Percentiles rank a stretch among this genome's conserved stretches.
Evolutionary conservation across 495 filamentous ascomycete genomes (phyloP).

Genomic region (Viridothelium virens): DNA sequence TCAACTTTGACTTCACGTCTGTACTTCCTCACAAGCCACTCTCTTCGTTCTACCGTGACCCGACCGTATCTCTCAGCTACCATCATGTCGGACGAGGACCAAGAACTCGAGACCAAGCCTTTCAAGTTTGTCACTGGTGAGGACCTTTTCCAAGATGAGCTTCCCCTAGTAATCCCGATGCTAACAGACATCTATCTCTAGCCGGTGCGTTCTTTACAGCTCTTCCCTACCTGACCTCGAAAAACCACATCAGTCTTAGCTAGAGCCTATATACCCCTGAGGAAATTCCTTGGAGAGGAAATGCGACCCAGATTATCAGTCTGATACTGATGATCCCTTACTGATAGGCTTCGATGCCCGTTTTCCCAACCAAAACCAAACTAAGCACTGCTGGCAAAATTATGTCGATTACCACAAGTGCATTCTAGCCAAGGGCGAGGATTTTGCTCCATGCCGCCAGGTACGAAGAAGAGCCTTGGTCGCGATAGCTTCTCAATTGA

Average conservation of each 20-base stretch:
- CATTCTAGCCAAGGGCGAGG: conserved; percentile 95
- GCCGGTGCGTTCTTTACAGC: conserved; percentile 27
- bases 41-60: neutral
- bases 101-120: conserved; percentile 90
- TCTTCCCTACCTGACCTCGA: neutral
- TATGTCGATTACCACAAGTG: conserved; percentile 99
- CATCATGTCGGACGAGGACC: conserved; percentile 73
- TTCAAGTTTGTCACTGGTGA: conserved; percentile 99
- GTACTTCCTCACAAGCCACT: neutral
- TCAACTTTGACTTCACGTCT: conserved; percentile 24
- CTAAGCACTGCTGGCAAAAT: conserved; percentile 95
- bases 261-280: neutral
- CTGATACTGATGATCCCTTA: conserved; percentile 20
- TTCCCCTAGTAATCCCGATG: neutral
- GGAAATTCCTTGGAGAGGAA: neutral
- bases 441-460: conserved; percentile 96
- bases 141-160: conserved; percentile 26
- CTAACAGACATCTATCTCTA: conserved; percentile 21
- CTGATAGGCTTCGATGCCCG: conserved; percentile 88
- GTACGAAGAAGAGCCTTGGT: conserved; percentile 40
- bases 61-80: conserved; percentile 15
- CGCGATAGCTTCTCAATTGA: neutral
- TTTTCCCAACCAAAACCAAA: conserved; percentile 97
- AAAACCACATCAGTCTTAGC: neutral
- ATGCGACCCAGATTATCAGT: no score